These are phyloP conservation scores for Penicillium sp. DNA, from an alignment of 2,329 filamentous ascomycete genomes.

Conservation along the genomic window DNA sequence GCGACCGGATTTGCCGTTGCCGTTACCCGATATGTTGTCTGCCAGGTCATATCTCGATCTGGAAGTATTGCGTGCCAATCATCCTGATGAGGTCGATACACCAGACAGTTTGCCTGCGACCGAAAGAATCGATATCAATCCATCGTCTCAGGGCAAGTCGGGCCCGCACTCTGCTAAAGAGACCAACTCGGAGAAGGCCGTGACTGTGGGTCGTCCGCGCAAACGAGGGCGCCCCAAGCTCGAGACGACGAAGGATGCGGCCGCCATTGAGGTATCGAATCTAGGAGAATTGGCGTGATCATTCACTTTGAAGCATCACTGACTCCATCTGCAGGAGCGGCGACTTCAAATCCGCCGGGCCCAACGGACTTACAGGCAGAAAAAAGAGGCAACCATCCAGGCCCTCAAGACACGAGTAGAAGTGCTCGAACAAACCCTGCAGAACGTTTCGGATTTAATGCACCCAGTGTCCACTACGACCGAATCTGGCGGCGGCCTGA, in stretches of 20 bases:
- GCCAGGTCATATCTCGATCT: constrained; percentile 26
- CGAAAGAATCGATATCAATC: neutral
- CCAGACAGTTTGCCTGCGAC: neutral
- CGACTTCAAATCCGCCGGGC: constrained; percentile 86
- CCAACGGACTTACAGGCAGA: constrained; percentile 80
- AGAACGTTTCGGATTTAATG: constrained; percentile 22
- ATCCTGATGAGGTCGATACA: neutral
- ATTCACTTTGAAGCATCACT: constrained; percentile 1
- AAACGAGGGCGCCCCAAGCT: constrained; percentile 27
- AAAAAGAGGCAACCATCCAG: constrained; percentile 81
- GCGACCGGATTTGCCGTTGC: constrained; percentile 6
- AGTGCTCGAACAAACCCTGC: constrained; percentile 60
- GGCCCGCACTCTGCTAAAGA: constrained; percentile 6
- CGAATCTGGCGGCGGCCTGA: neutral
- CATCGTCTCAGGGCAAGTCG: constrained; percentile 1
- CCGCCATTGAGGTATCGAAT: constrained; percentile 24
- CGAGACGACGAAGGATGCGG: constrained; percentile 24
- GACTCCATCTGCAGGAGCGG: constrained; percentile 49
- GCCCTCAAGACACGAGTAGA: constrained; percentile 72
- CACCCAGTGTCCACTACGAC: neutral
- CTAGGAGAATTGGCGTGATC: neutral
- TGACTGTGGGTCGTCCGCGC: constrained; percentile 17
- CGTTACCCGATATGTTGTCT: constrained; percentile 19
- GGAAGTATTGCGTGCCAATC: neutral
- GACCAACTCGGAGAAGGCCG: constrained; percentile 14